phyloP scores from a whole-genome alignment of 2,329 filamentous ascomycete genomes.

The Coniella vitis region DNA sequence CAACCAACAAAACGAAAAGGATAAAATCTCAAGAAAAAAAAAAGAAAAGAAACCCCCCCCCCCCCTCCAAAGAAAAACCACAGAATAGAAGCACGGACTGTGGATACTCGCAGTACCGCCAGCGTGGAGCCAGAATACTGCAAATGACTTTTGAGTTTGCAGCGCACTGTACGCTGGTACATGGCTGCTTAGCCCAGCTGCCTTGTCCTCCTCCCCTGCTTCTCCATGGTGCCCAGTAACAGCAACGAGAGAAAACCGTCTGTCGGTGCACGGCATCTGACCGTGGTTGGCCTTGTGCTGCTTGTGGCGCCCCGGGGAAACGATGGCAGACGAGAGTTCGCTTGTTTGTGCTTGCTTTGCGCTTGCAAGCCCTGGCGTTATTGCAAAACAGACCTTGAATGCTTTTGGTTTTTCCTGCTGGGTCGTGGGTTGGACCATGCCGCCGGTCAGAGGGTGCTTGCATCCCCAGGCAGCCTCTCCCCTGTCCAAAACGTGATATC shows the following conservation, averaged over 20 bases:
- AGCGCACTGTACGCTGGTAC: neutral
- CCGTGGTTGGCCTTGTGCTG: too few species aligned
- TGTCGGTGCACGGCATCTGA: too few species aligned
- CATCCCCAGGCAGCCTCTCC: constrained; percentile 12
- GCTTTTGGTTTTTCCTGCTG: neutral
- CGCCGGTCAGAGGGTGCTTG: constrained; percentile 10
- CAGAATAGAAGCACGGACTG: constrained; percentile 8
- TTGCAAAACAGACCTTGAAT: too few species aligned
- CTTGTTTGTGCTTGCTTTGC: too few species aligned
- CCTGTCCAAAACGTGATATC: constrained; percentile 17
- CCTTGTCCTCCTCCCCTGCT: too few species aligned
- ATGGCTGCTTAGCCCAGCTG: too few species aligned
- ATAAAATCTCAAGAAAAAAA: neutral
- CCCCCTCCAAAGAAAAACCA: too few species aligned
- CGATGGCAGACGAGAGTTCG: too few species aligned
- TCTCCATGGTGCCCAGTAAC: too few species aligned
- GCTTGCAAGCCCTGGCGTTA: too few species aligned
- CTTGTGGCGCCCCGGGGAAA: too few species aligned
- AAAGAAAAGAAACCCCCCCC: constrained; percentile 5
- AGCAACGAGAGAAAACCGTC: too few species aligned
- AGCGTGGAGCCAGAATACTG: constrained; percentile 11
- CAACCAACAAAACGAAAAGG: neutral
- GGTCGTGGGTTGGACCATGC: constrained; percentile 13
- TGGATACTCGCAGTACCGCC: constrained; percentile 7
- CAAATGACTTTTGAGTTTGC: neutral